Percentiles rank a stretch among this genome's conserved stretches.
Conservation (phyloP, 208 protist species). For the Histomonas meleagridis region DNA sequence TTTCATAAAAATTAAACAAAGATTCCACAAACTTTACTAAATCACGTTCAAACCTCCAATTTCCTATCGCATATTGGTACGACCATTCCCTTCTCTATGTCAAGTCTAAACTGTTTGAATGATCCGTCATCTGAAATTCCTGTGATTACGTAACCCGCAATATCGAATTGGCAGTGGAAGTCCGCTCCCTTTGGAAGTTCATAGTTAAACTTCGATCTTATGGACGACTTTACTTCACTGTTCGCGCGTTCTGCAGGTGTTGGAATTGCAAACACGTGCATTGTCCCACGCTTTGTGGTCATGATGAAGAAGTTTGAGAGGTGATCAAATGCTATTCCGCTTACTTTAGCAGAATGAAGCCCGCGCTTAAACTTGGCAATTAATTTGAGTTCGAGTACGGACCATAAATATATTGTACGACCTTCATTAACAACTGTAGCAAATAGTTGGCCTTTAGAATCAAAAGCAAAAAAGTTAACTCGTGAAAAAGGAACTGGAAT, state of each 20-base stretch:
- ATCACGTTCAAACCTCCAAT: neutral
- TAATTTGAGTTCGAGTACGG: neutral
- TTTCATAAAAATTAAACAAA: too few species aligned
- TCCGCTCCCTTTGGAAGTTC: neutral
- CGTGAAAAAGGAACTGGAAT: neutral
- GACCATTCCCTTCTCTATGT: neutral
- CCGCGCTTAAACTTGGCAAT: neutral
- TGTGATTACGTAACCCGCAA: neutral
- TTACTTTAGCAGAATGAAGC: neutral
- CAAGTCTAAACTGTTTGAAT: neutral
- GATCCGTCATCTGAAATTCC: neutral
- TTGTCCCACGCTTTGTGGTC: neutral
- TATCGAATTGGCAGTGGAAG: constrained; percentile 1
- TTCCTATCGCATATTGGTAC: neutral
- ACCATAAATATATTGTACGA: neutral
- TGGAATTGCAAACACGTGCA: neutral
- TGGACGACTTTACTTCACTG: neutral
- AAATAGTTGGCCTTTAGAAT: neutral
- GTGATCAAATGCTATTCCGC: neutral
- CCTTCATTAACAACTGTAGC: neutral
- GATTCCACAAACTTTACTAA: too few species aligned
- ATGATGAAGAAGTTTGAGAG: constrained; percentile 8
- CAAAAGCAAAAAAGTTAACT: neutral
- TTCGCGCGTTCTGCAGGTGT: neutral
- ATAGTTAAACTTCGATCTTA: neutral